Base-by-base conservation (phyloP, 192 early-diverging fungal genomes). In the Coemansia sp. region DNA sequence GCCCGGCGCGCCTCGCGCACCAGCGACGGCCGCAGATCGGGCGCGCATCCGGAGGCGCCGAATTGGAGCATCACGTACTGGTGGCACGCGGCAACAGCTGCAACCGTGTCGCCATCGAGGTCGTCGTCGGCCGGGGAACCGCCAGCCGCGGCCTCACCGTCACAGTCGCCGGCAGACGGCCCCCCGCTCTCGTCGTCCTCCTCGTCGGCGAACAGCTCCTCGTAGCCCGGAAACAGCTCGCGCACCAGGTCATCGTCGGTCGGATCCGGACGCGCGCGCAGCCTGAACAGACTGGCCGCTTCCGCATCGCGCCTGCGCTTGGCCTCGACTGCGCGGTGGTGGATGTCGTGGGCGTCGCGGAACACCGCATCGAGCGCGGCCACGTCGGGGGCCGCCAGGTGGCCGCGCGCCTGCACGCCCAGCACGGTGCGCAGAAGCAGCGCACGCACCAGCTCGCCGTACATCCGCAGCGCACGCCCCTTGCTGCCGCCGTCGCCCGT, bases 191-290 rank as follows among this genome's bases (percentile, higher is more conserved):
- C 10, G 5, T 62, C 81, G 4, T 75, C 75, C 6, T 85, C 80
- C 37, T 52, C 26, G n/a, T 75, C 86, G 18, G 84, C 85, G 7
- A 82, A 75, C 6, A 92, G 64, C 42, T 93, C 88, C 18, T 85
- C 89, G 75, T 89, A 95, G 64, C 93, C 92, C 2, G 94, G 92
- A 85, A 98, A 98, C 45, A 91, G 82, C 64, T 92, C 86, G 42
- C 77, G 77, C 39, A 94, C 77, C 56, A 94, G 88, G 45, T 79
- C 75, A 63, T 92, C 92, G 41, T 92, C 90, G 1, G 88, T 81
- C 57, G 89, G 89, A 57, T 95, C 75, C 37, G 50, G 66, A 1
- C 68, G 53, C 3, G 45, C 68, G 43, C 69, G 62, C 53, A 45
- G 53, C 58, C 56, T 61, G 75, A 82, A 82, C 57, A 76, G 62